These are phyloP conservation scores for Nemania bipapillata DNA, from an alignment of 2,329 filamentous ascomycete species.

Conservation along the genomic window DNA sequence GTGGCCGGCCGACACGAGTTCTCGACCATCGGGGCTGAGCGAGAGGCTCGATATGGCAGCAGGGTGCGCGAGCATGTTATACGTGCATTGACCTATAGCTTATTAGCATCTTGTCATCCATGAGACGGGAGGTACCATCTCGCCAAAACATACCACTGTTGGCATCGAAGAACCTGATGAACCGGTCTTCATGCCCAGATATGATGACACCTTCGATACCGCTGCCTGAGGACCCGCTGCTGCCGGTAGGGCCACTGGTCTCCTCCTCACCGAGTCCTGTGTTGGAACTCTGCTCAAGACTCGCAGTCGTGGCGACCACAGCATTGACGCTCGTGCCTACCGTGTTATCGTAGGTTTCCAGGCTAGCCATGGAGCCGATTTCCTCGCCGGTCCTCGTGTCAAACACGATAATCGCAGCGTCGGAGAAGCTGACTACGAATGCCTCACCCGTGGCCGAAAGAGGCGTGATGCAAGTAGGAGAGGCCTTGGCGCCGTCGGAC, in stretches of 20 bases:
- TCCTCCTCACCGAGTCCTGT: constrained; percentile 77
- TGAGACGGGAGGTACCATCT: neutral
- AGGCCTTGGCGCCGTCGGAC: constrained; percentile 71
- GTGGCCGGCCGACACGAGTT: constrained; percentile 94
- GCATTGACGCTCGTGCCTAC: constrained; percentile 83
- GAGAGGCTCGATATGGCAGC: constrained; percentile 91
- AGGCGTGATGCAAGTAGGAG: constrained; percentile 91
- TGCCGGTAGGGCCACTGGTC: constrained; percentile 79
- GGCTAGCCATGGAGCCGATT: constrained; percentile 89
- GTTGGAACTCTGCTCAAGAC: constrained; percentile 76
- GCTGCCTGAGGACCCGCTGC: constrained; percentile 72
- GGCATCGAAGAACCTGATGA: constrained; percentile 96
- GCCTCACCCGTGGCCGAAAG: constrained; percentile 83
- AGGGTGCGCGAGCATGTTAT: constrained; percentile 97
- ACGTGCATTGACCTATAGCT: constrained; percentile 92
- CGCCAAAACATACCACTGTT: constrained; percentile 84
- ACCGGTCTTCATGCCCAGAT: constrained; percentile 94
- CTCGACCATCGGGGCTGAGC: constrained; percentile 89
- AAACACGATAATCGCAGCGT: constrained; percentile 90
- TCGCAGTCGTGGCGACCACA: constrained; percentile 85
- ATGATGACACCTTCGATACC: constrained; percentile 94
- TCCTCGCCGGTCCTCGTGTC: constrained; percentile 93
- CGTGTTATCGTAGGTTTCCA: constrained; percentile 92
- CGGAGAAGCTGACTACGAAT: constrained; percentile 92
- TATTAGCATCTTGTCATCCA: constrained; percentile 25